Conservation (phyloP, 345 rosid genomes). For the Luvunga scandens region DNA sequence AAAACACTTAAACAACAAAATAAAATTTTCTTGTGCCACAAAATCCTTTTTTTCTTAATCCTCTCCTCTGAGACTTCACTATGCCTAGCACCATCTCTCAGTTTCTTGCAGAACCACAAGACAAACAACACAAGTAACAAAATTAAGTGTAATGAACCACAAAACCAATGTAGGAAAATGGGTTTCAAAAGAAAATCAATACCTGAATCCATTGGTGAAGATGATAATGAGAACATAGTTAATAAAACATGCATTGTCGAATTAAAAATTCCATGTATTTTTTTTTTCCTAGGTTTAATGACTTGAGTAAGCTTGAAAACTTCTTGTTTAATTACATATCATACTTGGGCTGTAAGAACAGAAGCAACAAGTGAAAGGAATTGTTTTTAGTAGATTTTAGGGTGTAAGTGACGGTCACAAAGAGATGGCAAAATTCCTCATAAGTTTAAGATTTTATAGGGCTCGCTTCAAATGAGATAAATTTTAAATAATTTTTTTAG, state of each 20-base stretch:
- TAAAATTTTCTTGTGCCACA: conserved; percentile 30
- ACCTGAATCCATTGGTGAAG: conserved; percentile 15
- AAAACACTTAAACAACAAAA: conserved; percentile 39
- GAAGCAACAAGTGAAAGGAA: too few species aligned
- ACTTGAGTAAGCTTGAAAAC: too few species aligned
- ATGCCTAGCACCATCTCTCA: neutral
- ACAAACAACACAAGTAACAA: conserved; percentile 22
- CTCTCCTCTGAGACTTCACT: conserved; percentile 19
- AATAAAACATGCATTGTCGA: neutral
- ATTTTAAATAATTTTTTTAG: too few species aligned
- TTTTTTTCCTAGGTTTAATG: too few species aligned
- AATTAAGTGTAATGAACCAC: conserved; percentile 30
- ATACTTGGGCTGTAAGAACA: too few species aligned
- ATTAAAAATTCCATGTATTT: conserved; percentile 14
- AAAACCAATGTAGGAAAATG: conserved; percentile 32
- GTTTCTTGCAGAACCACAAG: conserved; percentile 12
- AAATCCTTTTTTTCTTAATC: conserved; percentile 13
- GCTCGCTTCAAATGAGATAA: too few species aligned
- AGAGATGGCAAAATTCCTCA: too few species aligned
- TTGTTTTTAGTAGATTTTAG: too few species aligned
- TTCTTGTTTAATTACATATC: too few species aligned
- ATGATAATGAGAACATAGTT: neutral
- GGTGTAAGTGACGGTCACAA: too few species aligned
- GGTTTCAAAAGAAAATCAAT: conserved; percentile 28
- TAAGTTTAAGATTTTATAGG: too few species aligned